Base-by-base conservation (phyloP, 2,329 filamentous ascomycete species). In the Alternaria sp. region DNA sequence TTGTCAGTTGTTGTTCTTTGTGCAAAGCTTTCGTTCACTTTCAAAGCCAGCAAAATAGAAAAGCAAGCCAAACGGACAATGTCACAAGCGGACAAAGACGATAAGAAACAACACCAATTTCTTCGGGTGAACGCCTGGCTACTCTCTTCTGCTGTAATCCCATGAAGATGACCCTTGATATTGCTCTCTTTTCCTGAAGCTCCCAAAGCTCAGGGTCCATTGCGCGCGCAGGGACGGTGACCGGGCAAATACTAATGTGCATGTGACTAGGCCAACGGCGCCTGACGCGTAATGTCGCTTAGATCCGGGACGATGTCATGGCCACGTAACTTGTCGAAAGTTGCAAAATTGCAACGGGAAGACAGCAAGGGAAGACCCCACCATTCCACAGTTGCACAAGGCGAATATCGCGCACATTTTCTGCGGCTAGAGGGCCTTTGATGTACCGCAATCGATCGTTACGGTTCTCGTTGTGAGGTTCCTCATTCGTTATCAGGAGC, bases 31-130 rank as follows among this genome's bases (percentile, higher is more conserved):
- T 24, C 21, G 21, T 14, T 14, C 37, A 14, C 21, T 24, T 34
- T 56, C 48, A 56, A 56, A 56, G 60, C 50, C 28, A 34, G 34
- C 31, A 48, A 45, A 37, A 40, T 8, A 28, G 10, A n/a, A 36
- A 54, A 50, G 34, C 49, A 51, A 54, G 50, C 29, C 13, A 46
- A 26, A 40, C 36, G 23, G 29, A 56, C 41, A 56, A 49, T 54
- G 24, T 33, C 26, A 56, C 44, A 56, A 54, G 26, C 26, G 6
- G 26, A 62, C 61, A 62, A 66, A 55, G 62, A 41, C 11, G 2
- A n/a, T 24, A 24, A 8, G n/a, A 41, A 28, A 53, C 51, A 44
- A 51, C 48, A 13, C 13, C 13, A 5, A 40, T 46, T 17, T 41
- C 24, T 9, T 10, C 11, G 33, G 5, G n/a, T 6, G 28, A 11